phyloP scores from a whole-genome alignment of 495 filamentous ascomycete genomes.

The Tuber borchii region DNA sequence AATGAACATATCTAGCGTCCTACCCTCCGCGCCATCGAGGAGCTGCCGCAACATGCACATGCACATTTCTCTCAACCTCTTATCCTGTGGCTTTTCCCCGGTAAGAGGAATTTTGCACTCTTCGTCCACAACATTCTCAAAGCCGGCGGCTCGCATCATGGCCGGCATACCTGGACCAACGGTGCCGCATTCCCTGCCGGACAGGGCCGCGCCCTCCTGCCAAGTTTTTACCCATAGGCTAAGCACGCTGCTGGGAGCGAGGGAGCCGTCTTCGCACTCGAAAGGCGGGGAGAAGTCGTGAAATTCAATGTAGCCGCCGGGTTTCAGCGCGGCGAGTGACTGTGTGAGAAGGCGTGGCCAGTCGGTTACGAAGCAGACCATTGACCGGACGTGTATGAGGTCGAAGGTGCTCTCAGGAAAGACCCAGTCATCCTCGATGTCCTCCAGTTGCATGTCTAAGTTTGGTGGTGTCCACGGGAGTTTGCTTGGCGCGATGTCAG shows the following conservation, averaged over 20 bases:
- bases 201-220: constrained; percentile 40
- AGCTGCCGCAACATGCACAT: constrained; percentile 41
- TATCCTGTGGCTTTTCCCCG: constrained; percentile 48
- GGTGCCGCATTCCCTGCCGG: constrained; percentile 30
- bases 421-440: constrained; percentile 50
- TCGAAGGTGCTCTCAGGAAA: constrained; percentile 51
- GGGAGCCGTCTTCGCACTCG: constrained; percentile 46
- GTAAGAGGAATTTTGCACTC: constrained; percentile 50
- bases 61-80: constrained; percentile 45
- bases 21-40: constrained; percentile 48
- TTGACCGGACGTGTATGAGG: constrained; percentile 50
- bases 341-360: constrained; percentile 45
- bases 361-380: constrained; percentile 50
- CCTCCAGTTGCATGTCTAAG: constrained; percentile 53
- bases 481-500: constrained; percentile 46
- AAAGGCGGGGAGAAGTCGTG: constrained; percentile 44
- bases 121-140: constrained; percentile 50
- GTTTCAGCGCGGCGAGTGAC: constrained; percentile 43
- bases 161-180: constrained; percentile 47
- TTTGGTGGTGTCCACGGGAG: constrained; percentile 47
- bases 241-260: constrained; percentile 22
- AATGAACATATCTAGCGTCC: constrained; percentile 45
- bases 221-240: constrained; percentile 43
- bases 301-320: constrained; percentile 52
- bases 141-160: constrained; percentile 53